These are phyloP conservation scores for Rhizopus stolonifer DNA, from an alignment of 371 early-diverging fungal genomes.

Conservation along the genomic window DNA sequence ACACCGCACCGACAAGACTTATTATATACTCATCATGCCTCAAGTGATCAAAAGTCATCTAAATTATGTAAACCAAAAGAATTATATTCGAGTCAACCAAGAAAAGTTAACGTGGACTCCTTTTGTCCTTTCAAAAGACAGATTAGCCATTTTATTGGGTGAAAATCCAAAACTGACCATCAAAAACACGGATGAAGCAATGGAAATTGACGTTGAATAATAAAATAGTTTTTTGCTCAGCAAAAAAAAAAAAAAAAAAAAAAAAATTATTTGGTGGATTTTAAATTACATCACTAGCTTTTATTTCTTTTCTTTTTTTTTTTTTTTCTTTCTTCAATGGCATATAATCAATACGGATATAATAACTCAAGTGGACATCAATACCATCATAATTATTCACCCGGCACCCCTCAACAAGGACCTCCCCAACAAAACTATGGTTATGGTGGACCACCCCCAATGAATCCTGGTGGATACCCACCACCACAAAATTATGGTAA, in stretches of 20 bases:
- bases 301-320: background rate
- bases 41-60: constrained; percentile 41
- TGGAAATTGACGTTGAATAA: background rate
- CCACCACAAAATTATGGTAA: constrained; percentile 18
- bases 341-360: constrained; percentile 10
- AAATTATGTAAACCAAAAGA: constrained; percentile 39
- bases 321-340: constrained; percentile 1
- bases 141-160: constrained; percentile 29
- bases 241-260: too few relatives aligned
- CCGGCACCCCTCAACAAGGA: constrained; percentile 13
- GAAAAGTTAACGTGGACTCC: constrained; percentile 67
- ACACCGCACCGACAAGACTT: constrained; percentile 13
- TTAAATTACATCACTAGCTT: background rate
- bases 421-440: constrained; percentile 5
- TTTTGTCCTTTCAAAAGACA: constrained; percentile 51
- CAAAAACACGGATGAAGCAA: constrained; percentile 8
- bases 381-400: constrained; percentile 12
- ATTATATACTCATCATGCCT: constrained; percentile 33
- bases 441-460: constrained; percentile 1
- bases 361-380: constrained; percentile 2
- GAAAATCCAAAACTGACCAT: constrained; percentile 21
- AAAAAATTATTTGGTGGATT: too few relatives aligned
- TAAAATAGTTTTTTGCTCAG: background rate
- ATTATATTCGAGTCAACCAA: constrained; percentile 50
- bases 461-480: constrained; percentile 3